Conservation (phyloP, 2,329 filamentous ascomycete species). For the Colletotrichum salicis region DNA sequence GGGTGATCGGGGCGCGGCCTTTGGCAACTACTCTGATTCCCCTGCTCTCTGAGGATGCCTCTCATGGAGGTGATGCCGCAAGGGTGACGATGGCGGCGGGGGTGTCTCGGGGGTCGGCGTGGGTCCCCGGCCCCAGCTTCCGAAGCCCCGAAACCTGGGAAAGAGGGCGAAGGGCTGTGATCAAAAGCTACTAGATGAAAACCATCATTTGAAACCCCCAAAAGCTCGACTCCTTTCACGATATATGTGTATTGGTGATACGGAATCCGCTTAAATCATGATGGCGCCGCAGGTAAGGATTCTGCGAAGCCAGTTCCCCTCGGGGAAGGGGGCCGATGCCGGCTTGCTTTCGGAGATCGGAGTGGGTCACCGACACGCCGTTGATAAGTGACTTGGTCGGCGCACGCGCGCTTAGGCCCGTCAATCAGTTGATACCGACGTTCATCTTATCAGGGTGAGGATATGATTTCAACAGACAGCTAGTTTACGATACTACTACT, state of each 20-base stretch:
- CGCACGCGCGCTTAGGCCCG: conserved; percentile 4
- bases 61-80: not conserved
- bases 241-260: not conserved
- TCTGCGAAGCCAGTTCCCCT: not conserved
- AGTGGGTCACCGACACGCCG: conserved; percentile 26
- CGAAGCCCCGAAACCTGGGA: conserved; percentile 1
- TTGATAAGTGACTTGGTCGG: not conserved
- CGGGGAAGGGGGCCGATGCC: conserved; percentile 25
- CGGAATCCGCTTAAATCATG: not conserved
- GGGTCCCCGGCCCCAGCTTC: conserved; percentile 3
- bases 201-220: not conserved
- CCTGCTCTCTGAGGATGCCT: not conserved
- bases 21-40: conserved; percentile 11
- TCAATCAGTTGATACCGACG: not conserved
- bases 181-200: not conserved
- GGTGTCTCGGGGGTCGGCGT: conserved; percentile 6
- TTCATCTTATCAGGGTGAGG: not conserved
- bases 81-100: not conserved
- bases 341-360: conserved; percentile 30
- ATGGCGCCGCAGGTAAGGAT: too few species aligned
- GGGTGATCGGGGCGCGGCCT: conserved; percentile 36
- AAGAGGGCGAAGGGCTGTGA: not conserved
- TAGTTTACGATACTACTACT: too few species aligned
- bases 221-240: too few species aligned
- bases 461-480: not conserved